These are phyloP conservation scores for Rhodamnia rubescens DNA, from an alignment of 345 rosid genomes.

Conservation along the genomic window DNA sequence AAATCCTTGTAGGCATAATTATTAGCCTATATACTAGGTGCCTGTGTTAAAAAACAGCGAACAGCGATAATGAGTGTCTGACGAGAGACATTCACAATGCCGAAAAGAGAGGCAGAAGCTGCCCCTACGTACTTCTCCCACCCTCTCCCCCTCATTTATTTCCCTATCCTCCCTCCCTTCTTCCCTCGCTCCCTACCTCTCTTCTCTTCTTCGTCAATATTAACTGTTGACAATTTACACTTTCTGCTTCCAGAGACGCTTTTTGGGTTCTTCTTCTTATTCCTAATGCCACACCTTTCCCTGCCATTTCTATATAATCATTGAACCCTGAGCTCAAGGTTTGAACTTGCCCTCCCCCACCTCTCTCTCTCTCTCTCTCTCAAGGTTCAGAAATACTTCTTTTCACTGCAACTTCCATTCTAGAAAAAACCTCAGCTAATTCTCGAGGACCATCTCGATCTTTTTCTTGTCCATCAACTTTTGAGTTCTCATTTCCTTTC, in stretches of 20 bases:
- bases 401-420: background rate
- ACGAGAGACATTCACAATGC: background rate
- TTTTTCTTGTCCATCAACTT: background rate
- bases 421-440: background rate
- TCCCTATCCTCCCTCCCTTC: background rate
- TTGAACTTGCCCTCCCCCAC: background rate
- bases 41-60: background rate
- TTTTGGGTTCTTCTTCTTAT: background rate
- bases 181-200: background rate
- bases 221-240: background rate
- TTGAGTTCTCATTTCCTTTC: background rate
- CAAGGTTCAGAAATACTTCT: background rate
- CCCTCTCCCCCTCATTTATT: background rate
- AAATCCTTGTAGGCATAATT: background rate
- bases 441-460: constrained; percentile 12
- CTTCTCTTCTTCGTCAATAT: background rate
- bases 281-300: background rate
- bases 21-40: background rate
- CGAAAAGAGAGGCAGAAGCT: background rate
- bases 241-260: background rate
- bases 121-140: background rate
- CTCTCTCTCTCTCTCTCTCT: background rate
- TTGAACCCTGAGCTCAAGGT: background rate
- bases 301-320: background rate
- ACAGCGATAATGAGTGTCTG: background rate